A percentile compares a stretch with the other conserved stretches of the same genome.
Conservation (phyloP, 2,329 filamentous ascomycete genomes). For the Anthostomella pinea region DNA sequence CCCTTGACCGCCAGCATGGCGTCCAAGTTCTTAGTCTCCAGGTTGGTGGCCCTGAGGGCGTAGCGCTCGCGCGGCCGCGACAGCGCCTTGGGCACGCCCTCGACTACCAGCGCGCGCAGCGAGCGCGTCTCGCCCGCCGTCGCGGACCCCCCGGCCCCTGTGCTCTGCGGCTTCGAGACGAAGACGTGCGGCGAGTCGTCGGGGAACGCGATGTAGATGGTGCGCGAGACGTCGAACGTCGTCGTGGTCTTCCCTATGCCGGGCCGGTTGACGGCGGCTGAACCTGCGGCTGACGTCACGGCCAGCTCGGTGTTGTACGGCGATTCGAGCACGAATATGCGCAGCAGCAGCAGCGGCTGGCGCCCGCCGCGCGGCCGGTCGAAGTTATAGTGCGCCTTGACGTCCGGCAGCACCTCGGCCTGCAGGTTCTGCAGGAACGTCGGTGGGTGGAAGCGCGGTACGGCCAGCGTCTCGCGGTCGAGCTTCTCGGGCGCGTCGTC, state of each 20-base stretch:
- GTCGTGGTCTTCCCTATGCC: no score
- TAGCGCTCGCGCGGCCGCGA: conserved; percentile 73
- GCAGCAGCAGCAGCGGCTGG: conserved; percentile 69
- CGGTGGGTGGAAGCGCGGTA: conserved; percentile 75
- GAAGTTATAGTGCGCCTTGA: conserved; percentile 82
- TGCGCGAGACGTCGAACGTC: conserved; percentile 63
- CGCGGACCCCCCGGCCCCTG: conserved; percentile 38
- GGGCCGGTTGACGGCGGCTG: conserved; percentile 12
- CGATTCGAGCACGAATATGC: conserved; percentile 76
- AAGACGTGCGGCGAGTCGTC: conserved; percentile 77
- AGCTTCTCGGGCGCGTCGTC: conserved; percentile 29
- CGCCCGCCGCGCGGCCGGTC: conserved; percentile 67
- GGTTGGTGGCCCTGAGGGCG: conserved; percentile 62
- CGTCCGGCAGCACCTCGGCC: conserved; percentile 68
- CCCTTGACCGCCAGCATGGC: conserved; percentile 69
- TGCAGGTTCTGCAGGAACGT: conserved; percentile 78
- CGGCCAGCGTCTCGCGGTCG: conserved; percentile 45
- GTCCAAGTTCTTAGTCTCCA: conserved; percentile 69
- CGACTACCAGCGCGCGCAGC: conserved; percentile 67
- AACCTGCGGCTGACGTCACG: conserved; percentile 26
- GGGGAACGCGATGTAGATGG: conserved; percentile 79
- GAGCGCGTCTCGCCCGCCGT: conserved; percentile 55
- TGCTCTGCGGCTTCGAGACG: conserved; percentile 51
- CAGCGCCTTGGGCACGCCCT: conserved; percentile 79
- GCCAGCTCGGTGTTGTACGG: conserved; percentile 68